Conservation (phyloP, 345 rosid species). For the Acer yangbiense region DNA sequence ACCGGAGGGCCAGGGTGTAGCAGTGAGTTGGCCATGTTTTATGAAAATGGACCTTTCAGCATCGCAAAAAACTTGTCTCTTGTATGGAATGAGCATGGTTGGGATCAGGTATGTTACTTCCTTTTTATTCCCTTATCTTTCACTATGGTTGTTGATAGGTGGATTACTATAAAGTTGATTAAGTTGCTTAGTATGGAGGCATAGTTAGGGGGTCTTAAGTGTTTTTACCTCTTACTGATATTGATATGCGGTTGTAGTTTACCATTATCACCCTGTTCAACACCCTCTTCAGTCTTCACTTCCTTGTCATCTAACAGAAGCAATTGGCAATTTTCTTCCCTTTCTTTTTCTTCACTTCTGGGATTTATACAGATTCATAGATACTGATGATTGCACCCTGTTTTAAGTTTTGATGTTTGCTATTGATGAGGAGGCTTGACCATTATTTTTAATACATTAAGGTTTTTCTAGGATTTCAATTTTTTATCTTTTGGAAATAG, state of each 20-base stretch:
- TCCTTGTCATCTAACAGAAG: neutral
- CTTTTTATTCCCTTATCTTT: neutral
- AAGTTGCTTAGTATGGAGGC: neutral
- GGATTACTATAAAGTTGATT: neutral
- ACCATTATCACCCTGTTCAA: neutral
- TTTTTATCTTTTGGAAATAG: neutral
- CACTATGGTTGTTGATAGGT: neutral
- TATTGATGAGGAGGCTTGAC: neutral
- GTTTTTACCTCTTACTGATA: neutral
- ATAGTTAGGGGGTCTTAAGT: neutral
- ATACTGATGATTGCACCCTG: neutral
- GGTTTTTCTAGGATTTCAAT: neutral
- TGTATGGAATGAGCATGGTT: slow-evolving; percentile 83
- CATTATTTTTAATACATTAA: neutral
- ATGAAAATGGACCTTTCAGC: slow-evolving; percentile 93
- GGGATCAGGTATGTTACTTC: slow-evolving; percentile 72
- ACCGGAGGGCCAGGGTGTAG: slow-evolving; percentile 99
- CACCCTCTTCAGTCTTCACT: neutral
- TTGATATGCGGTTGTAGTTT: neutral
- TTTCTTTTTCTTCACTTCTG: neutral
- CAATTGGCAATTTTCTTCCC: neutral
- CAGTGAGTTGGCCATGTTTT: slow-evolving; percentile 96
- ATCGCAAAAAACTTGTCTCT: slow-evolving; percentile 85
- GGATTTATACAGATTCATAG: neutral
- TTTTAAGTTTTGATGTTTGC: neutral